Base-by-base conservation (phyloP, 345 rosid species). In the Fremontodendron californicum region DNA sequence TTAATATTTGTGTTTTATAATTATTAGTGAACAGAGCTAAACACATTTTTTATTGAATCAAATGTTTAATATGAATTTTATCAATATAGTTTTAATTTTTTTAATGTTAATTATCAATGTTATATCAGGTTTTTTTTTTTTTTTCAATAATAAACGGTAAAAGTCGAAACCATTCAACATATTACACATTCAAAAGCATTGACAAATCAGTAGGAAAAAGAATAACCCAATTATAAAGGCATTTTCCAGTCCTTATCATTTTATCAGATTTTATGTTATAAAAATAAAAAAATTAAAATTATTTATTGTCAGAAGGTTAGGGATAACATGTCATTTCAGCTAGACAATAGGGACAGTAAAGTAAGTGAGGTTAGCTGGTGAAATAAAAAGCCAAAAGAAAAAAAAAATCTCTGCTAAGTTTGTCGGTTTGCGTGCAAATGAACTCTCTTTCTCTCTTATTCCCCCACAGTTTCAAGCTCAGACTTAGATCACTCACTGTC, bases 371-470 rank as follows among this genome's bases (percentile, higher is more conserved):
- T 9, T 31, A 71, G 61, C 31, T 71, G 31, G 62, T 51, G 29
- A 71, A 52, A 78, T 74, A 60, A 83, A 79, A 76, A 29, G 35
- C 35, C 29, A 2, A 33, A 51, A 61, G 68, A 46, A 45, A 6
- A 64, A 52, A 58, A 45, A 71, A 81, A 80, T 76, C 80, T 73
- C 83, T 73, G 72, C 77, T 80, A 80, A 74, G 82, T 81, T 88
- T 90, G 93, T 91, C 94, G 94, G 91, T 72, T 74, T 89, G 93
- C 92, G 97, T 93, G 91, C 90, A 85, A 84, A 82, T 82, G 84
- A 87, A 81, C 84, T 78, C 69, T 74, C 81, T 73, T 68, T 79
- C 74, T 79, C 67, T 45, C 75, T 77, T 54, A 45, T 73, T 19
- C 46, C 64, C 57, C 21, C 62, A 33, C 79, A 84, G 79, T 85